Evolutionary conservation across 2,329 filamentous ascomycete species (phyloP), one percentile per base, ranked within the genome.

Genomic region (Aspergillus caelatus): DNA sequence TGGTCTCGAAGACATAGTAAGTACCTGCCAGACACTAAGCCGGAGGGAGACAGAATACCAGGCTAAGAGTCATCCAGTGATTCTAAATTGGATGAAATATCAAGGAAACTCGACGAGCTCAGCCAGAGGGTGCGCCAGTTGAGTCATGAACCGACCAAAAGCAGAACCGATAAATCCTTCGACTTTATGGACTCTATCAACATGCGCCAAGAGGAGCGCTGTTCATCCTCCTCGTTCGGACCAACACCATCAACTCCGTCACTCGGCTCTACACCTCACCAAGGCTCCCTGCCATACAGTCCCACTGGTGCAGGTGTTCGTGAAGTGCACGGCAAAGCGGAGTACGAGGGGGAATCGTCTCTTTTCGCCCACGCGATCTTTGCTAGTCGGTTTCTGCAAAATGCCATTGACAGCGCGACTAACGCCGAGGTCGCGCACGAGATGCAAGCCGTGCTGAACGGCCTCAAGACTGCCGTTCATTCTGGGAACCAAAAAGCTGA

Each of bases 1-100:
- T 67, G 14, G 54, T 67, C 23, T 65, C 65, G n/a, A 63, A 32
- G 23, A 21, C 23, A 59, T 67, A 65, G 65, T 67, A 39, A 59
- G 62, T 67, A 19, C 2, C 14, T 16, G 0, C 8, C 11, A 32
- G 11, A 23, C n/a, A 30, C 28, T 3, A 12, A 34, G 2, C 11
- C 1, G 34, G 53, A n/a, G 32, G n/a, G 43, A 48, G 19, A 10
- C 32, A 1, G 11, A 11, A 34, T 8, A 36, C 12, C n/a, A 3
- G 23, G 2, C 8, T 45, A 34, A 36, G 23, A 6, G 41, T 16
- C 8, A 8, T 28, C 26, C 10, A 65, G 64, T 39, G 62, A 64
- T 26, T 36, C 28, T 5, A 60, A 60, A 19, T n/a, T 64, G 4
- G 62, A 66, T 21, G n/a, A 62, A 11, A 63, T 67, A 1, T 61